Conservation (phyloP, 116 monocot genomes). For the Posidonia oceanica region DNA sequence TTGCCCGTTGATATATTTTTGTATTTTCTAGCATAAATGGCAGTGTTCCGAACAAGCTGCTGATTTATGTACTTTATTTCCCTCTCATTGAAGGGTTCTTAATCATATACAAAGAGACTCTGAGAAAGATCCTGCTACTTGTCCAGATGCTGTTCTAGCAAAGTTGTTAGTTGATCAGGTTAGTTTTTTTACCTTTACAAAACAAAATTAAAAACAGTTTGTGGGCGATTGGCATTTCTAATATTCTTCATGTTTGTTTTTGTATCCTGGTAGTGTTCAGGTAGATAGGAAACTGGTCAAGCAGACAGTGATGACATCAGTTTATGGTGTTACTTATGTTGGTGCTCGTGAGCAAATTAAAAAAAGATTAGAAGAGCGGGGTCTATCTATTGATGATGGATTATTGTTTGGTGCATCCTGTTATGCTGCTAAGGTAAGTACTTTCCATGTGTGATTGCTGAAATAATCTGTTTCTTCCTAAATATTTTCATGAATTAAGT, state of each 20-base stretch:
- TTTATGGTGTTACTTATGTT: conserved; percentile 94
- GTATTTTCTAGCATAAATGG: not conserved
- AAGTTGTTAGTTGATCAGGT: conserved; percentile 79
- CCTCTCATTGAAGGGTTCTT: conserved; percentile 44
- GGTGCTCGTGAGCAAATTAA: conserved; percentile 92
- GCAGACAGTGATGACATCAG: conserved; percentile 97
- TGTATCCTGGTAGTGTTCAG: conserved; percentile 61
- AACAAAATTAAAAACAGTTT: not conserved
- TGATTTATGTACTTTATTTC: no score
- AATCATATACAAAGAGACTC: conserved; percentile 54
- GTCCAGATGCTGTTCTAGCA: conserved; percentile 58
- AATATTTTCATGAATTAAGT: not conserved
- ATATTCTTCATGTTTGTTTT: conserved; percentile 20
- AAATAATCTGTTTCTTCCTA: not conserved
- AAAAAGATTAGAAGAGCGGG: conserved; percentile 70
- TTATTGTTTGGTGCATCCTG: conserved; percentile 63
- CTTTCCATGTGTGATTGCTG: not conserved
- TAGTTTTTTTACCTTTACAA: conserved; percentile 18
- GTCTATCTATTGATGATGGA: conserved; percentile 60
- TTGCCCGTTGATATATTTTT: not conserved
- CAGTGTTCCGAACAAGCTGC: not conserved
- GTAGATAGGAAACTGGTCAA: conserved; percentile 92
- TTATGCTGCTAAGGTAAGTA: conserved; percentile 78
- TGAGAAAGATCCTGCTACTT: conserved; percentile 48
- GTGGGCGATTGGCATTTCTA: not conserved